Evolutionary conservation across 768 basidiomycete species (phyloP), one percentile per base, ranked within the genome.

Genomic region (Pseudohyphozyma bogoriensis): DNA sequence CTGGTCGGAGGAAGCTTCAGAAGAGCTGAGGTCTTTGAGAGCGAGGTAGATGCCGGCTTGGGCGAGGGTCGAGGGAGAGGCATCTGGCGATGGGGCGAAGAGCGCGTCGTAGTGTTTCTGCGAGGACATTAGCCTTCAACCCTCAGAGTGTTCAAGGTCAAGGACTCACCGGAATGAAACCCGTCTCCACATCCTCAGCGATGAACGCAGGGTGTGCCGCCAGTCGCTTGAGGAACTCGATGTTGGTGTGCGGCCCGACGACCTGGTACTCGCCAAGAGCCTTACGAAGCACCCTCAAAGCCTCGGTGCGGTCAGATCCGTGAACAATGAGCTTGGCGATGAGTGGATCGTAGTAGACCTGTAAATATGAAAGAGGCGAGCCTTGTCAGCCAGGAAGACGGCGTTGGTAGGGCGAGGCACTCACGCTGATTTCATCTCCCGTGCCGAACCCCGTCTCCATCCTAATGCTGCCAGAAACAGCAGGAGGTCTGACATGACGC

Each of bases 261-360:
- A 95, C 86, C 69, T 85, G 82, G 71, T 93, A 96, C 64, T 91
- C 85, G 55, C 85, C 87, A 42, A 95, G 74, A 6, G 88, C 89
- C 58, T 82, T 83, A 4, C 87, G 76, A 62, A 95, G 78, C 70
- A 88, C 79, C 22, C 88, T 78, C 69, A 96, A 73, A 0, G 91
- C 91, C 70, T 91, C 88, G 3, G 82, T 82, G 26, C 91, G 80
- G 73, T 91, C 86, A 31, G 82, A 76, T 18, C 88, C 91, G 66
- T 89, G 87, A 12, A 87, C 88, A 22, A 96, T 85, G 8, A 95
- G 83, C 62, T 92, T 92, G 4, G 87, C 84, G 60, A 92, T 90
- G 83, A 92, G 84, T 0, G 89, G 88, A 68, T 92, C 89, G 72
- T 91, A 92, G 73, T 83, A 90, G 2, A 90, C 85, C 26, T 87